phyloP scores from a whole-genome alignment of 129 eudicot genomes.

The Flaveria brownii region DNA sequence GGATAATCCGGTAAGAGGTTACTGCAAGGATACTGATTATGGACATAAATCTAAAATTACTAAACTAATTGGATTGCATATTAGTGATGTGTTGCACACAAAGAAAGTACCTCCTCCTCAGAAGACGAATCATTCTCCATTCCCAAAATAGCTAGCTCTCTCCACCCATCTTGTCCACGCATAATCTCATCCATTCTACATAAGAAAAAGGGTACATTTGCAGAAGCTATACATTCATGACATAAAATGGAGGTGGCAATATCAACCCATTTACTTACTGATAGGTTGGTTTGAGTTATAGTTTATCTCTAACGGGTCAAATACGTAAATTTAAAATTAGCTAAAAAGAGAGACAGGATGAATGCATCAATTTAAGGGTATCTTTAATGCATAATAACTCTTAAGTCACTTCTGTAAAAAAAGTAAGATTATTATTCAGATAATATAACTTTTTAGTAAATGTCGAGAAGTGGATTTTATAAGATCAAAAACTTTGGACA shows the following conservation, averaged over 20 bases:
- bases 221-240: background rate
- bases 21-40: slow-evolving; percentile 1
- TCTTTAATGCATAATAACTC: background rate
- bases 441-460: background rate
- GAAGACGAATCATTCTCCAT: slow-evolving; percentile 53
- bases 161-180: slow-evolving; percentile 69
- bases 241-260: background rate
- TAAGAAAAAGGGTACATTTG: background rate
- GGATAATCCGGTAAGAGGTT: background rate
- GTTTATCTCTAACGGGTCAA: background rate
- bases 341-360: background rate
- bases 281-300: background rate
- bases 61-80: background rate
- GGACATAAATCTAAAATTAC: background rate
- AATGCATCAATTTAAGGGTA: background rate
- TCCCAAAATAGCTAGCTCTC: slow-evolving; percentile 61
- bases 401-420: background rate
- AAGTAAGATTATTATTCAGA: background rate
- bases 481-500: background rate
- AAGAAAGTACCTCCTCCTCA: slow-evolving; percentile 62
- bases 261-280: background rate
- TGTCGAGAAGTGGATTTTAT: background rate
- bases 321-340: background rate
- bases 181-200: slow-evolving; percentile 96
- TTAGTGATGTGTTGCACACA: background rate